Percentiles rank a stretch among this genome's conserved stretches.
phyloP scores from a whole-genome alignment of 2,329 filamentous ascomycete species.

The Alternaria burnsii region DNA sequence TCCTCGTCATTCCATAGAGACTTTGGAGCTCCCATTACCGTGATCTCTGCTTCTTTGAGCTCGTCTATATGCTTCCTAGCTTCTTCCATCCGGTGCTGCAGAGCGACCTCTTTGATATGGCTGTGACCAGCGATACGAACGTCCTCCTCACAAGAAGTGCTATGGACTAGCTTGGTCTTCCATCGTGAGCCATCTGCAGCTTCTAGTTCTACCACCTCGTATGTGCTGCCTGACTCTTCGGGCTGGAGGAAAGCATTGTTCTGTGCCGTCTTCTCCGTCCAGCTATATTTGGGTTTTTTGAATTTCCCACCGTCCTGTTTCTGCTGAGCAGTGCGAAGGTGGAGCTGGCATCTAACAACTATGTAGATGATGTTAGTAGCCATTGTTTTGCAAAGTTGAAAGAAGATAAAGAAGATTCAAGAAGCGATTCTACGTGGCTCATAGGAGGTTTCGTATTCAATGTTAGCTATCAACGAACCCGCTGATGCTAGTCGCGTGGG shows the following conservation, averaged over 20 bases:
- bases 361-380: background rate
- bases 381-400: background rate
- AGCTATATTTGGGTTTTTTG: background rate
- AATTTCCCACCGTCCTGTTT: background rate
- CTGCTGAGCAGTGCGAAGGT: background rate
- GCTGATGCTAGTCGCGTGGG: background rate
- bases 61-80: background rate
- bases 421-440: background rate
- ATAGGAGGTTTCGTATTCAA: background rate
- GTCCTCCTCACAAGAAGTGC: background rate
- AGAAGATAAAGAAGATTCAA: background rate
- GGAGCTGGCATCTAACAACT: conserved; percentile 1
- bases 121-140: background rate
- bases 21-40: background rate
- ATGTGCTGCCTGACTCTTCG: background rate
- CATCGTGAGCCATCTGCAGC: background rate
- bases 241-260: background rate
- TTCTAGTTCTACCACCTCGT: background rate
- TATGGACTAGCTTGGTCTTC: background rate
- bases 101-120: background rate
- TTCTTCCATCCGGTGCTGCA: background rate
- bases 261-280: background rate
- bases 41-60: background rate
- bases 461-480: background rate
- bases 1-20: background rate